These are phyloP conservation scores for Myxozyma melibiosi DNA, from an alignment of 805 yeast species.

Conservation along the genomic window DNA sequence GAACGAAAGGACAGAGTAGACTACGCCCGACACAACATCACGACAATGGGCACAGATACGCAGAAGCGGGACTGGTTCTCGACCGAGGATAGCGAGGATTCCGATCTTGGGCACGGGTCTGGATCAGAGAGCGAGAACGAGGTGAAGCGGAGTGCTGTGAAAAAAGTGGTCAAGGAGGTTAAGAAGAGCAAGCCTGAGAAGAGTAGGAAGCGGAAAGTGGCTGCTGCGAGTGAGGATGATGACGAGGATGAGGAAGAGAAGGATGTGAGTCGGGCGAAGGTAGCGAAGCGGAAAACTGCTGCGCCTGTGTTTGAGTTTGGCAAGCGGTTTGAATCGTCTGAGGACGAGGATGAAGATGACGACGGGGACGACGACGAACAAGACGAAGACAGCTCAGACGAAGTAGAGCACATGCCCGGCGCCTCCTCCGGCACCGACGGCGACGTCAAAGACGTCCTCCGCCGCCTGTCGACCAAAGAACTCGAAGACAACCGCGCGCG, in stretches of 20 bases:
- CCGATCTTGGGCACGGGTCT: slow-evolving; percentile 13
- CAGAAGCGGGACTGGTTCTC: slow-evolving; percentile 27
- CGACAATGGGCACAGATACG: slow-evolving; percentile 5
- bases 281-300: slow-evolving; percentile 5
- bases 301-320: slow-evolving; percentile 10
- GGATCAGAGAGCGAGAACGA: slow-evolving; percentile 29
- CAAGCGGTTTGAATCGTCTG: slow-evolving; percentile 4
- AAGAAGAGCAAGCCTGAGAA: slow-evolving; percentile 33
- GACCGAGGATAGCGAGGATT: slow-evolving; percentile 35
- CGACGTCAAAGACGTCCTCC: slow-evolving; percentile 28
- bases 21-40: too few relatives aligned
- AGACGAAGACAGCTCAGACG: slow-evolving; percentile 30
- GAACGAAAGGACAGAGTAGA: too few relatives aligned
- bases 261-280: slow-evolving; percentile 8
- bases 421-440: slow-evolving; percentile 37
- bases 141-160: slow-evolving; percentile 19
- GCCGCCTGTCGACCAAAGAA: slow-evolving; percentile 39
- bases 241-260: slow-evolving; percentile 10
- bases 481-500: slow-evolving; percentile 46
- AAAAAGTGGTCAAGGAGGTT: slow-evolving; percentile 30
- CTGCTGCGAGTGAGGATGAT: neutral
- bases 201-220: neutral
- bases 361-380: slow-evolving; percentile 30
- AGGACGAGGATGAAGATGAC: slow-evolving; percentile 31
- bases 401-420: slow-evolving; percentile 33